Percentiles rank a stretch among this genome's conserved stretches.
Conservation (phyloP, 495 filamentous ascomycete genomes). For the Hyaloscypha variabilis region DNA sequence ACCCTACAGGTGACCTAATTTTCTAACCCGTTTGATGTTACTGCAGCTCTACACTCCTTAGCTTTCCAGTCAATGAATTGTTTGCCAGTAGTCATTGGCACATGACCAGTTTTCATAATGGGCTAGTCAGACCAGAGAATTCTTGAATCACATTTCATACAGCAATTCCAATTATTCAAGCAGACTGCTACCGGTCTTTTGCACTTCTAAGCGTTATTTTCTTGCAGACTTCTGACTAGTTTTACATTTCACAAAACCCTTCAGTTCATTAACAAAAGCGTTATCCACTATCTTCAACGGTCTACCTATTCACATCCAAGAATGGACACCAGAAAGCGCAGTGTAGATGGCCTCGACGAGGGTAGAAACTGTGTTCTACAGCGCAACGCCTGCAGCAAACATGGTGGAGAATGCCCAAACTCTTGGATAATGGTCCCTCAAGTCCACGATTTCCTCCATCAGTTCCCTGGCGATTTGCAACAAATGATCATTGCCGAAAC, state of each 20-base stretch:
- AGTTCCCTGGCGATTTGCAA: neutral
- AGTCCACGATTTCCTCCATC: neutral
- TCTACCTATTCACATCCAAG: neutral
- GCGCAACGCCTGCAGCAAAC: neutral
- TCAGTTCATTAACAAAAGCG: neutral
- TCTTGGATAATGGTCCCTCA: neutral
- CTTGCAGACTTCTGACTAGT: neutral
- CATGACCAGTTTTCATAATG: neutral
- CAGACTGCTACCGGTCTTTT: too few relatives aligned
- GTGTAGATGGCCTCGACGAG: neutral
- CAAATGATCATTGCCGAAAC: neutral
- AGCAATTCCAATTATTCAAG: neutral
- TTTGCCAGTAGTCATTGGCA: neutral
- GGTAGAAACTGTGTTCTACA: neutral
- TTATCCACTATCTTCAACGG: neutral
- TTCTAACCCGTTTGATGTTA: neutral
- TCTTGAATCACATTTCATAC: neutral
- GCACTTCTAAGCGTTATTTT: neutral
- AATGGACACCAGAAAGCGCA: neutral
- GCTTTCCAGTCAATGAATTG: neutral
- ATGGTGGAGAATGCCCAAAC: neutral
- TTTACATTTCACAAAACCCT: neutral
- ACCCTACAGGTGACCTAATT: too few relatives aligned
- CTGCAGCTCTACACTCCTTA: neutral
- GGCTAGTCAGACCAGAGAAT: neutral